Base-by-base conservation (phyloP, 2,329 filamentous ascomycete species). In the Metarhizium anisopliae region DNA sequence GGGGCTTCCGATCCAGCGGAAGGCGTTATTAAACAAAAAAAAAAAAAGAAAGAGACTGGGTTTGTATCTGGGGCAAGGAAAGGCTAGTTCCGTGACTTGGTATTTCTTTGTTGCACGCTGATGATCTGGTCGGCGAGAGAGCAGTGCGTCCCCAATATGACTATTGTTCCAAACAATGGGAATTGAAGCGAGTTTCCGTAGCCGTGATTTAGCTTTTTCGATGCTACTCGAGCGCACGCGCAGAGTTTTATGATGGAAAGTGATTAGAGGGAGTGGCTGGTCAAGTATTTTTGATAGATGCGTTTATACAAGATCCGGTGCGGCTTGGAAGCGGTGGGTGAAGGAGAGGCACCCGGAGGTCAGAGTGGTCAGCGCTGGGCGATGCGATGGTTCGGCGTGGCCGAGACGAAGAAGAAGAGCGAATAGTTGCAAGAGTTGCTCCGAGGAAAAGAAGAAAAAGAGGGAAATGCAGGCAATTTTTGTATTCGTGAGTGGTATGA, bases 1-100 rank as follows among this genome's bases (percentile, higher is more conserved):
- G 20, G 32, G 47, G 42, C 40, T 57, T 59, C 59, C 59, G 57
- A 59, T 51, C 56, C 59, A 57, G 59, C 58, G 57, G 59, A 59
- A 58, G 40, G 38, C 11, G 38, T 8, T 35, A 40, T 40, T 36
- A 36, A 13, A 8, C 38, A n/a, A 16, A 16, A 40, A 16, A 40
- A 11, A 5, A 5, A 14, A 18, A 3, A 25, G 20, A 25, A 16
- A 16, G 14, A 40, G 1, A 5, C 13, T 40, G 13, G 38, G 38
- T 5, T 16, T 40, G 38, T 16, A 16, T 53, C 14, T 25, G 35
- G 25, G 6, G 51, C 11, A 52, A 52, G 18, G 18, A 53, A 35
- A 30, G 29, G 16, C 18, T 25, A 11, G 20, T 53, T 29, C 25
- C 30, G 42, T 40, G 45, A 40, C 38, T 16, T n/a, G 38, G 14